These are phyloP conservation scores for Yamadazyma dushanensis DNA, from an alignment of 1,139 yeast species.

Conservation along the genomic window DNA sequence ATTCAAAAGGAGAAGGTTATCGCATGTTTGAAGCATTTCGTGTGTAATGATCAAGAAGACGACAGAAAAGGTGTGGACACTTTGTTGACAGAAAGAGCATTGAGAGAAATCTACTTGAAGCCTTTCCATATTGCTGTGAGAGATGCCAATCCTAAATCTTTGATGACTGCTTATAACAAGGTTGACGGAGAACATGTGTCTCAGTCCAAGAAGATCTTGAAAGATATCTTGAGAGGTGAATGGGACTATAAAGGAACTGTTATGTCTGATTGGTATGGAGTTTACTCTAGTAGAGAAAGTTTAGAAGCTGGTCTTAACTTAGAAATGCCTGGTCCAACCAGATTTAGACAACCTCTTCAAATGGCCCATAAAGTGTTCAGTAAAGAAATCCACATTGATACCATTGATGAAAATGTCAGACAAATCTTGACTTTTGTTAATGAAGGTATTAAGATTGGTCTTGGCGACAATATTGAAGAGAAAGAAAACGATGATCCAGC, in stretches of 20 bases:
- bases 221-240: conserved; percentile 50
- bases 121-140: conserved; percentile 63
- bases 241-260: conserved; percentile 57
- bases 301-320: conserved; percentile 58
- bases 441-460: conserved; percentile 39
- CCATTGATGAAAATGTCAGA: conserved; percentile 46
- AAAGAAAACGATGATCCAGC: conserved; percentile 42
- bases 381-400: conserved; percentile 29
- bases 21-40: conserved; percentile 61
- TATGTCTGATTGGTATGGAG: conserved; percentile 67
- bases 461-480: conserved; percentile 43
- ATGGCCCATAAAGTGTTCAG: conserved; percentile 37
- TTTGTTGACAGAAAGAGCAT: conserved; percentile 54
- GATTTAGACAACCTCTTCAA: conserved; percentile 41
- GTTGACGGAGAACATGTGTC: conserved; percentile 59
- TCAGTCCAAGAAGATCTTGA: conserved; percentile 41
- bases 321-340: conserved; percentile 65
- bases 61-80: conserved; percentile 51
- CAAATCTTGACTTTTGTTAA: conserved; percentile 48
- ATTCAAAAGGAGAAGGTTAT: conserved; percentile 53
- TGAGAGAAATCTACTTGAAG: conserved; percentile 58
- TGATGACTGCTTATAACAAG: conserved; percentile 63
- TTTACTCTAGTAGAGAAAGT: conserved; percentile 48
- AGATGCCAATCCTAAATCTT: conserved; percentile 47
- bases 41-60: conserved; percentile 61